phyloP scores from a whole-genome alignment of 129 eudicot species.

The Apium graveolens region DNA sequence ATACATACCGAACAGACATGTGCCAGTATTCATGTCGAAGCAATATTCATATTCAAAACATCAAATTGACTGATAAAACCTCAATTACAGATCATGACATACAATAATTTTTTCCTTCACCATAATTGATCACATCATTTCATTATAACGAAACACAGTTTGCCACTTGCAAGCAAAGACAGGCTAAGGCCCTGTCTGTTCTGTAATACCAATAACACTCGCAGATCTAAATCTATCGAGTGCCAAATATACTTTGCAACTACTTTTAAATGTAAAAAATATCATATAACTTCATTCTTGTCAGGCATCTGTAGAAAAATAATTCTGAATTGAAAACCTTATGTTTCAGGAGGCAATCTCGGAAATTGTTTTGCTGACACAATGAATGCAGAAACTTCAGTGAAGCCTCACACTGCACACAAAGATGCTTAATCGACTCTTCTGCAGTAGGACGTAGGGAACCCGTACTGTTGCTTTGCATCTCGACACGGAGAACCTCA shows the following conservation, averaged over 20 bases:
- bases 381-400: constrained; percentile 75
- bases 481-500: constrained; percentile 51
- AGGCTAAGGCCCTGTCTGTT: not conserved
- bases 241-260: not conserved
- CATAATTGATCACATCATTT: not conserved
- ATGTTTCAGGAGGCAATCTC: constrained; percentile 70
- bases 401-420: constrained; percentile 92
- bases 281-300: not conserved
- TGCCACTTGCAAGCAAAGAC: not conserved
- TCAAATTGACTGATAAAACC: not conserved
- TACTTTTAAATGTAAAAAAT: not conserved
- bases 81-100: not conserved
- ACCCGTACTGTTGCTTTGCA: constrained; percentile 33
- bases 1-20: not conserved
- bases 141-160: not conserved
- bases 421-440: constrained; percentile 43
- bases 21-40: not conserved
- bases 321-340: constrained; percentile 44
- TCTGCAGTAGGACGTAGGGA: constrained; percentile 35
- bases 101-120: not conserved
- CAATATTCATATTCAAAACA: not conserved
- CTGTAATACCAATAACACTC: not conserved
- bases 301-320: not conserved
- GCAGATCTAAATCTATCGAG: not conserved
- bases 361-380: constrained; percentile 73